These are phyloP conservation scores for Parasitella parasitica DNA, from an alignment of 371 early-diverging fungal species.

Conservation along the genomic window DNA sequence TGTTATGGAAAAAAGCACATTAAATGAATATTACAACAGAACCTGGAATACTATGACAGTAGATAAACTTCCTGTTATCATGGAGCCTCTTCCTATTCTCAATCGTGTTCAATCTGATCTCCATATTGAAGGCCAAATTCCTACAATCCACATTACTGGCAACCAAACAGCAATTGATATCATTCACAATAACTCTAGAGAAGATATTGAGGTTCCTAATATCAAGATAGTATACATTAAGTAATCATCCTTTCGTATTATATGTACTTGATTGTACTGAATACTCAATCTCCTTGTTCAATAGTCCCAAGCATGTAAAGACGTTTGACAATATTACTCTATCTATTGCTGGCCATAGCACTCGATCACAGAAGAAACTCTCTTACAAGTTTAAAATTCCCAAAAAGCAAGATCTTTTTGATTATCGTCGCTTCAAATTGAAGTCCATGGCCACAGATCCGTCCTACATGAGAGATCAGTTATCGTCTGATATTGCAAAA, in stretches of 20 bases:
- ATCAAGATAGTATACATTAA: conserved; percentile 32
- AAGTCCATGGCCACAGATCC: conserved; percentile 40
- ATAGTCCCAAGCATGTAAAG: conserved; percentile 8
- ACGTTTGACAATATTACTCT: conserved; percentile 11
- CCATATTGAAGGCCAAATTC: conserved; percentile 22
- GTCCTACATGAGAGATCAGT: conserved; percentile 48
- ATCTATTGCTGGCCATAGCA: conserved; percentile 23
- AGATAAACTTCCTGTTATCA: conserved; percentile 4
- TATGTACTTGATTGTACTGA: neutral
- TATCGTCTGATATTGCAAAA: conserved; percentile 44
- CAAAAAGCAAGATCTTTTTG: conserved; percentile 27
- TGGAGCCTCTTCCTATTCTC: conserved; percentile 9
- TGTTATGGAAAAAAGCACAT: neutral
- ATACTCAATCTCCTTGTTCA: too few relatives aligned
- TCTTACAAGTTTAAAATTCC: conserved; percentile 28
- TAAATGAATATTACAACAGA: conserved; percentile 21
- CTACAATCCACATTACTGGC: conserved; percentile 24
- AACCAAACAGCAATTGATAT: conserved; percentile 16
- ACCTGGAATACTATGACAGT: conserved; percentile 15
- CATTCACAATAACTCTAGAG: conserved; percentile 24
- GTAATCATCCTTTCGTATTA: conserved; percentile 7
- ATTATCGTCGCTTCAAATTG: conserved; percentile 31
- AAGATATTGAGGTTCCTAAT: conserved; percentile 10
- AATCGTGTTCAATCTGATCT: conserved; percentile 20
- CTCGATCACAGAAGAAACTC: conserved; percentile 13